Evolutionary conservation across 352 stramenopile genomes (phyloP), one percentile per base, ranked within the genome.

Genomic region (Poterioochromonas sp.): DNA sequence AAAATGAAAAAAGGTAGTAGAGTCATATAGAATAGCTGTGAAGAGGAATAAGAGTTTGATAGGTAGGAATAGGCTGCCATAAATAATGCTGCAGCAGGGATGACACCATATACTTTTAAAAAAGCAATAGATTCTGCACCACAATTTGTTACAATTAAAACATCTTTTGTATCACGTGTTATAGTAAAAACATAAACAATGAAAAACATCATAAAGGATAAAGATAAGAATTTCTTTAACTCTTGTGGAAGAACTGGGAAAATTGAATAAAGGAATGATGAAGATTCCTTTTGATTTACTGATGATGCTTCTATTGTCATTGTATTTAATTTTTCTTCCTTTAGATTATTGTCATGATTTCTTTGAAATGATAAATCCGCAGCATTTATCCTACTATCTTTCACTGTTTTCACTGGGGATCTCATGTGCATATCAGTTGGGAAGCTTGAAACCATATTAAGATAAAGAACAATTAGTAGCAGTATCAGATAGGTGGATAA

Each of bases 41-140:
- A 85, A 77, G 88, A 89, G 18, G 82, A 80, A 34, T 90, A 58
- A 0, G 80, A 34, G 71, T 84, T 83, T 29, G 84, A 82, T 80
- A 90, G 84, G 82, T 89, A 89, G 43, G 84, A 86, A 74, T 91
- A 91, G 0, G 88, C 43, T 5, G 86, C 82, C 76, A 93, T 92
- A 78, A 91, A 93, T 12, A 85, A 70, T 60, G 88, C 88, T 3
- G 88, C 87, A 60, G 86, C 84, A 40, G 88, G 88, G 34, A 93
- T 73, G 1, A 92, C 88, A 54, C 87, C 87, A 79, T 91, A 91
- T 77, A 91, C 83, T 86, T 93, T 93, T 22, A 93, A 80, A 82
- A 93, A 93, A 18, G 87, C 86, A 83, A 93, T 93, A 0, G 88
- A 85, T 83, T 93, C 89, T 41, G 89, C 89, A 12, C 89, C 89